A percentile compares a stretch with the other conserved stretches of the same genome.
phyloP scores from a whole-genome alignment of 2,329 filamentous ascomycete species.

The Neopestalotiopsis clavispora region DNA sequence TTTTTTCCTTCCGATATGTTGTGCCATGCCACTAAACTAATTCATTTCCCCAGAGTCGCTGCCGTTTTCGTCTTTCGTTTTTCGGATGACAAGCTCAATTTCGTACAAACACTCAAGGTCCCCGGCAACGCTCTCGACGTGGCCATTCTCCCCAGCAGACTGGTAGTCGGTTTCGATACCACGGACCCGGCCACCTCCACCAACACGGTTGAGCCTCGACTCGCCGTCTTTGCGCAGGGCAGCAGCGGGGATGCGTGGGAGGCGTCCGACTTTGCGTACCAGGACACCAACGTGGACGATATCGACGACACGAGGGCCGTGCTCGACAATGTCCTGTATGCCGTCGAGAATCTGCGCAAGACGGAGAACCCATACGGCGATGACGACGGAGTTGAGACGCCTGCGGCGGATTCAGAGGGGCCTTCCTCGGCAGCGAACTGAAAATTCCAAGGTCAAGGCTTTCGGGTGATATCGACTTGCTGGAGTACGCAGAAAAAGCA shows the following conservation, averaged over 20 bases:
- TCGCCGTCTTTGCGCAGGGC: not conserved
- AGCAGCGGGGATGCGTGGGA: not conserved
- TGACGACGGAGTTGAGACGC: constrained; percentile 6
- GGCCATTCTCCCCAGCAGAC: constrained; percentile 27
- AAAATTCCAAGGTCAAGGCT: no score
- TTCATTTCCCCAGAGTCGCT: constrained; percentile 47
- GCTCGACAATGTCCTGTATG: constrained; percentile 34
- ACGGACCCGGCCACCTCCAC: not conserved
- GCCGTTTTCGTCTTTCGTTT: constrained; percentile 72
- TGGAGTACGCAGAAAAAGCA: no score
- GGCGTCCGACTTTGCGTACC: not conserved
- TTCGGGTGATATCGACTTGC: no score
- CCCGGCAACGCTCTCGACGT: constrained; percentile 70
- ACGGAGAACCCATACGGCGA: constrained; percentile 30
- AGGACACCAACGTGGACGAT: not conserved
- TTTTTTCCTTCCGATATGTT: constrained; percentile 25
- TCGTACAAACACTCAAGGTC: constrained; percentile 57
- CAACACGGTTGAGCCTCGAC: not conserved
- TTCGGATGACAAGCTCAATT: constrained; percentile 49
- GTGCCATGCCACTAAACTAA: constrained; percentile 24
- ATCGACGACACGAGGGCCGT: constrained; percentile 29
- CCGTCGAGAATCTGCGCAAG: constrained; percentile 37
- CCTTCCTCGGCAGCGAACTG: not conserved
- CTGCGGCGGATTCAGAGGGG: constrained; percentile 11
- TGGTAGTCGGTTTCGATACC: constrained; percentile 19